Evolutionary conservation across 75 land plant species (phyloP).

Genomic region (Pinus taeda): DNA sequence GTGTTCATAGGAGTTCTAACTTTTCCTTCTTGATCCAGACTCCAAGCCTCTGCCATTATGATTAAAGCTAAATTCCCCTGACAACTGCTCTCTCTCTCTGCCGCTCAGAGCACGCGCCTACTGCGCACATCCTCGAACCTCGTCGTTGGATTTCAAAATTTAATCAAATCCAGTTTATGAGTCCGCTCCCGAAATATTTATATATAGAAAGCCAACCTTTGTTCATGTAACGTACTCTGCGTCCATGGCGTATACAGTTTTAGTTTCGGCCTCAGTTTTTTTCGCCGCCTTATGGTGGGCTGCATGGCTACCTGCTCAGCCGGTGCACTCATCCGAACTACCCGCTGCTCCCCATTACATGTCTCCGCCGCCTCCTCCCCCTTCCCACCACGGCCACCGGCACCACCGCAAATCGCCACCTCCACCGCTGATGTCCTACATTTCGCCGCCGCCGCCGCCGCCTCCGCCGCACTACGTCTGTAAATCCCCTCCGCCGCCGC

Average conservation of each 20-base stretch:
- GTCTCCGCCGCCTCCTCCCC: background rate
- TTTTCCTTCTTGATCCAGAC: too few relatives aligned
- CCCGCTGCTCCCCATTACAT: background rate
- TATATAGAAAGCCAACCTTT: background rate
- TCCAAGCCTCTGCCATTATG: too few relatives aligned
- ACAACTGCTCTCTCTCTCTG: background rate
- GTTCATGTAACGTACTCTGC: background rate
- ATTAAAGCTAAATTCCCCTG: background rate
- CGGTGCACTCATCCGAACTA: background rate
- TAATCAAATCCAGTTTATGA: background rate
- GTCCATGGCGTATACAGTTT: background rate
- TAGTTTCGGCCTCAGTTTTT: background rate
- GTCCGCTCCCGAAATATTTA: background rate
- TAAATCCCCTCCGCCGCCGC: background rate
- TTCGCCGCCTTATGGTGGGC: background rate
- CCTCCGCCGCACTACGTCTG: background rate
- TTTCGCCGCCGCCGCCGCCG: background rate
- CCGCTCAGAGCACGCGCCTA: slow-evolving; percentile 3
- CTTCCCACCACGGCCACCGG: background rate
- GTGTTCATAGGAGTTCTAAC: too few relatives aligned
- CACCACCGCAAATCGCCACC: background rate
- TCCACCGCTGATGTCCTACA: background rate
- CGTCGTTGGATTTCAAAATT: slow-evolving; percentile 1
- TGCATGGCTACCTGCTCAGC: background rate
- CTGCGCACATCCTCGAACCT: background rate